These are phyloP conservation scores for Xylaria sp. DNA, from an alignment of 2,329 filamentous ascomycete genomes.

Conservation along the genomic window DNA sequence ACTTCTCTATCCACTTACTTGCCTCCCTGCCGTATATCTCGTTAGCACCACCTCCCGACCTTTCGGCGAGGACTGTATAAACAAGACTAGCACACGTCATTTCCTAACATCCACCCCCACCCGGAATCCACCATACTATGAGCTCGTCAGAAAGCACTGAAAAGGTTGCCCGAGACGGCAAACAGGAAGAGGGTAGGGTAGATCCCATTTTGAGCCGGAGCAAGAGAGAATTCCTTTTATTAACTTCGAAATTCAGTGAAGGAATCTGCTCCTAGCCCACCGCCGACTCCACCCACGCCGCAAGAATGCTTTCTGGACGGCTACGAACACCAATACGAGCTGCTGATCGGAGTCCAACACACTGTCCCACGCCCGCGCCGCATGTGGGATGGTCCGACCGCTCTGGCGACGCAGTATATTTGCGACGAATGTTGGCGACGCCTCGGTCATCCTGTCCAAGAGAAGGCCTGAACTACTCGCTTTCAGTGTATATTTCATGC, in stretches of 20 bases:
- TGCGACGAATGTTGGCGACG: slow-evolving; percentile 21
- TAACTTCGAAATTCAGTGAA: background rate
- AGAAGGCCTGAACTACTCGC: background rate
- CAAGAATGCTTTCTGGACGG: slow-evolving; percentile 11
- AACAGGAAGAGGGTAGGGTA: background rate
- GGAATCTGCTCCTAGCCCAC: background rate
- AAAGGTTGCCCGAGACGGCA: background rate
- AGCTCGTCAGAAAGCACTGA: background rate
- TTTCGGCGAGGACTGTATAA: background rate
- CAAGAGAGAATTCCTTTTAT: background rate
- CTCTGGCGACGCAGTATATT: slow-evolving; percentile 1
- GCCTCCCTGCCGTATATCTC: background rate
- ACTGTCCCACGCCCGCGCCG: background rate
- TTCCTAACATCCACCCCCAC: background rate
- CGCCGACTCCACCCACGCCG: background rate
- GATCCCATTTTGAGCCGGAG: background rate
- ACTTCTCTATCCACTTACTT: background rate
- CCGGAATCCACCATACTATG: background rate
- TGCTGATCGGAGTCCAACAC: slow-evolving; percentile 15
- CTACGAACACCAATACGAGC: slow-evolving; percentile 8
- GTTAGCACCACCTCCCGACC: too few species aligned
- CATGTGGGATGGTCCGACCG: background rate
- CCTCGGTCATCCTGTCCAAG: background rate
- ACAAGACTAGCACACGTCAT: background rate
- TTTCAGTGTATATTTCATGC: background rate